Evolutionary conservation across 2,329 filamentous ascomycete genomes (phyloP), one percentile per base, ranked within the genome.

Genomic region (Bipolaris zeicola): DNA sequence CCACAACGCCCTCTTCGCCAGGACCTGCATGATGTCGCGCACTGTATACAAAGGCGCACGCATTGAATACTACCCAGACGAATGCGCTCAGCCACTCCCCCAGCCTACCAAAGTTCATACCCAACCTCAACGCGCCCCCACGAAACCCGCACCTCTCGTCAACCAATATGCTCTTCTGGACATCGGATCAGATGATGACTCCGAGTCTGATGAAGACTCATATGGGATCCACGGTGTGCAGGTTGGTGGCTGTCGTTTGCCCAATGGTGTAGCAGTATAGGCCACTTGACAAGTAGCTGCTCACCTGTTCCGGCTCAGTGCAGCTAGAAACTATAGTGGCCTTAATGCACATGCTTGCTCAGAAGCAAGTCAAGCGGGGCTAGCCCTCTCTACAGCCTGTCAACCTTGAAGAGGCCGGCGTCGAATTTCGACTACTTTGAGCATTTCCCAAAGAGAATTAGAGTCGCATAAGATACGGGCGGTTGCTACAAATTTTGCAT

Each of bases 51-150:
- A 88, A 69, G 82, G 84, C 20, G 86, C 82, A 57, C 87, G 82
- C 60, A 89, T 96, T 63, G 85, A 88, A 13, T 94, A 87, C 82
- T 86, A 82, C 58, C 74, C 79, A 0, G 91, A 96, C 66, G 89
- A 93, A 64, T 96, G 91, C 69, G 84, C 85, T 36, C 81, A 83
- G 53, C 82, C 87, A 1, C 72, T 89, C 45, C 78, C 79, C 26
- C 66, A 48, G 14, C 62, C 58, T 24, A 24, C 41, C 38, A 72
- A 56, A 46, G 28, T 42, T 8, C 57, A 57, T 2, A 51, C 48
- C 4, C 45, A 61, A 2, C 44, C 52, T n/a, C 41, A 56, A 14
- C 54, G 50, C 28, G n/a, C 51, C 24, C 48, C 60, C 2, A 38
- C 59, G 33, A 70, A 69, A 37, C 46, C 65, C 2, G 54, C 60